Evolutionary conservation across 345 rosid genomes (phyloP).

Genomic region (Balakata baccata): DNA sequence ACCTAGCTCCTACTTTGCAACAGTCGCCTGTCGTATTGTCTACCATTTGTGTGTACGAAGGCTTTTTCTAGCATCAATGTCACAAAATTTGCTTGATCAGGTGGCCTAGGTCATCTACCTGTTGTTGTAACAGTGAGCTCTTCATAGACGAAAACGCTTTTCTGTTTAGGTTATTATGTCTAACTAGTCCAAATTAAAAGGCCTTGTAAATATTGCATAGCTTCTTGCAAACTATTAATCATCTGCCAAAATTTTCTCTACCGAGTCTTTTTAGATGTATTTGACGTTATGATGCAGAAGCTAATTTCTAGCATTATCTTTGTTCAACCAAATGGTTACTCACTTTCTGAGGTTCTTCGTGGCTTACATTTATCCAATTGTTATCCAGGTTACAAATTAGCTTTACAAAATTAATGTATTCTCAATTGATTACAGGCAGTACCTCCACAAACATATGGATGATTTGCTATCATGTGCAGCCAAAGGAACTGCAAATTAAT

Average conservation of each 20-base stretch:
- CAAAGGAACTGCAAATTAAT: neutral
- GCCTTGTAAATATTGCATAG: neutral
- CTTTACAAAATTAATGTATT: slow-evolving; percentile 1
- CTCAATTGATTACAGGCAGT: slow-evolving; percentile 9
- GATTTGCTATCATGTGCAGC: neutral
- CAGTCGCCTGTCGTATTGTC: too few species aligned
- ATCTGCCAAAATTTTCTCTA: too few species aligned
- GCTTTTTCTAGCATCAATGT: too few species aligned
- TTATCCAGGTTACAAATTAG: neutral
- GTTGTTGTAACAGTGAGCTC: neutral
- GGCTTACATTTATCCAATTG: slow-evolving; percentile 7
- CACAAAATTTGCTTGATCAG: too few species aligned
- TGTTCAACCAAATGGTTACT: neutral
- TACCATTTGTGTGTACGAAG: too few species aligned
- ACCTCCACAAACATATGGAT: slow-evolving; percentile 18
- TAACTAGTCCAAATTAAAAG: too few species aligned
- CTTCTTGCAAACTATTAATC: neutral
- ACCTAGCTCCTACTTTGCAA: too few species aligned
- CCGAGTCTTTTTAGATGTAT: neutral
- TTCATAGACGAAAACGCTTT: neutral
- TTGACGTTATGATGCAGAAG: neutral
- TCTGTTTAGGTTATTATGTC: neutral
- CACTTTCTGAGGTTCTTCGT: neutral
- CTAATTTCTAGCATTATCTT: neutral
- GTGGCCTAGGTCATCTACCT: too few species aligned